Percentiles rank a stretch among this genome's conserved stretches.
These are phyloP conservation scores for Sporothrix dimorphospora DNA, from an alignment of 2,329 filamentous ascomycete species.

Conservation along the genomic window DNA sequence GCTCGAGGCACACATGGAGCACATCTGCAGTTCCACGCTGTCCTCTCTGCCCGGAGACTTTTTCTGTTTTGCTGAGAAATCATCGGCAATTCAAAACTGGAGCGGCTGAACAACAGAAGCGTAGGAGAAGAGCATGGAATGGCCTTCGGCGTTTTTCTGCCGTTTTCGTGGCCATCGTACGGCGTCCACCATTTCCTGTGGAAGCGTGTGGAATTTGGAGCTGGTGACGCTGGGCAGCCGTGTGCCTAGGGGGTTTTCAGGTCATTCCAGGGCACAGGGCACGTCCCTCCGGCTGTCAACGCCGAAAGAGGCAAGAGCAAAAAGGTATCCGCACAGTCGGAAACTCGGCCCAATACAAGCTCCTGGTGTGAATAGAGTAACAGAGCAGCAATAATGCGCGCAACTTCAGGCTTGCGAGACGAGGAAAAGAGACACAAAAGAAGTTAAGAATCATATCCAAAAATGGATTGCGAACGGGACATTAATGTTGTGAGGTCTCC, in stretches of 20 bases:
- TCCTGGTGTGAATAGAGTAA: background rate
- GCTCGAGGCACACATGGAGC: background rate
- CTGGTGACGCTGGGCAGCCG: background rate
- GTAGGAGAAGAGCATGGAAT: background rate
- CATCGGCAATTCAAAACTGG: conserved; percentile 10
- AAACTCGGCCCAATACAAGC: background rate
- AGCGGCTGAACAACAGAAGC: background rate
- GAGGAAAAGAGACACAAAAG: background rate
- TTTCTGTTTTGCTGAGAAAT: conserved; percentile 6
- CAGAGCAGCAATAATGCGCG: background rate
- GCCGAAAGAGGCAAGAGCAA: background rate
- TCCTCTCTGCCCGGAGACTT: conserved; percentile 16
- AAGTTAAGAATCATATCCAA: background rate
- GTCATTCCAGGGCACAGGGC: background rate
- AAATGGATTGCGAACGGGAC: background rate
- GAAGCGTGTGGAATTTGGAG: background rate
- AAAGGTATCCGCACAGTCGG: conserved; percentile 14
- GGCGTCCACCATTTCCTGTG: background rate
- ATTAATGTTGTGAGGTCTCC: background rate
- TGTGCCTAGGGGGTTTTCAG: background rate
- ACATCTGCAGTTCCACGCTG: background rate
- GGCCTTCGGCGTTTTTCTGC: background rate
- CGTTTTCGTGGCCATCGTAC: background rate
- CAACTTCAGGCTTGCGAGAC: background rate
- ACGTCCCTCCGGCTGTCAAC: background rate